Conservation (phyloP, 2,329 filamentous ascomycete genomes). For the Paraphaeosphaeria minitans region DNA sequence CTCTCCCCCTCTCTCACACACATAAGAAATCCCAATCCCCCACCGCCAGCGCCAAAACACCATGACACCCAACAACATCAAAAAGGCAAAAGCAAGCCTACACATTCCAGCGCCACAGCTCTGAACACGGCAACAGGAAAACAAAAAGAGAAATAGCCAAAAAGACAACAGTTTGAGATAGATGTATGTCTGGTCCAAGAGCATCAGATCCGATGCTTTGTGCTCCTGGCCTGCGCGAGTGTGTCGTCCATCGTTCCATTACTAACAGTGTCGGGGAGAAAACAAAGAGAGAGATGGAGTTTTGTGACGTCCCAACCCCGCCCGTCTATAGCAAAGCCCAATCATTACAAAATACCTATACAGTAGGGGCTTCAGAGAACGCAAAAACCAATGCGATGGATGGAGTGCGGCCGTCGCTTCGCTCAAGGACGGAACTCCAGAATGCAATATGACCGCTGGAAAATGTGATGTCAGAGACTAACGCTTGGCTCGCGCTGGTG, state of each 20-base stretch:
- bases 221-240: neutral
- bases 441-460: conserved; percentile 43
- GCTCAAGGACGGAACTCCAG: conserved; percentile 42
- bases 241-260: conserved; percentile 39
- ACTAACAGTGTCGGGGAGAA: conserved; percentile 31
- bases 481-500: neutral
- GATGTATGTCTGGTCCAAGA: neutral
- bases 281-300: conserved; percentile 27
- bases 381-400: conserved; percentile 32
- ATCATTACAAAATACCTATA: conserved; percentile 51
- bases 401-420: conserved; percentile 31
- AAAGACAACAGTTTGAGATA: neutral
- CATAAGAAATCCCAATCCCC: neutral
- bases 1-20: neutral
- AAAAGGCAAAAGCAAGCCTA: neutral
- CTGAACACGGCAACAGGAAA: neutral
- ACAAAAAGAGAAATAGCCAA: neutral
- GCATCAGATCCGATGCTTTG: too few species aligned
- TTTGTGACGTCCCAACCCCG: conserved; percentile 29
- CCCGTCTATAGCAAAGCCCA: conserved; percentile 39
- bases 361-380: conserved; percentile 22
- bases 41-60: neutral
- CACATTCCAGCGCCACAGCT: neutral
- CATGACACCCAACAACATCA: neutral
- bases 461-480: conserved; percentile 19